Evolutionary conservation across 495 filamentous ascomycete genomes (phyloP).

Genomic region (Penicillium waksmanii): DNA sequence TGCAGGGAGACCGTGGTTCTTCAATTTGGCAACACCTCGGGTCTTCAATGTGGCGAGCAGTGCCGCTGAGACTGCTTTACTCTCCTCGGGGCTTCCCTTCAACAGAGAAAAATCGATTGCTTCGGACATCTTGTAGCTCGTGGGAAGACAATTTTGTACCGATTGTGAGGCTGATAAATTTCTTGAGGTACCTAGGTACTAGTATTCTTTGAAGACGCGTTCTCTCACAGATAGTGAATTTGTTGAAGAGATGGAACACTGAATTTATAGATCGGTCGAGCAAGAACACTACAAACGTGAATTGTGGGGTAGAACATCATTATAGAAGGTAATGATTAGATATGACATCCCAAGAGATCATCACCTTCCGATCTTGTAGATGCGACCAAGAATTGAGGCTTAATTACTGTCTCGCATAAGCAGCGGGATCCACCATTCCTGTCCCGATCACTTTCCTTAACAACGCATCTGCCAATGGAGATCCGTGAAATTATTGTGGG

Average conservation of each 20-base stretch:
- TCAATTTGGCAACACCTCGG: slow-evolving; percentile 29
- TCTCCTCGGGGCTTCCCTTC: slow-evolving; percentile 29
- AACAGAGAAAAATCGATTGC: slow-evolving; percentile 27
- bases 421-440: not conserved
- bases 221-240: not conserved
- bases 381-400: not conserved
- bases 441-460: not conserved
- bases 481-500: not conserved
- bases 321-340: slow-evolving; percentile 3
- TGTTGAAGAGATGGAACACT: not conserved
- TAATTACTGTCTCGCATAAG: not conserved
- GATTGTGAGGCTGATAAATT: not conserved
- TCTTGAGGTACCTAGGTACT: not conserved
- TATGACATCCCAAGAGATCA: not conserved
- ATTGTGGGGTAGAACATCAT: not conserved
- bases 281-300: not conserved
- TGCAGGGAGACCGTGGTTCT: slow-evolving; percentile 33
- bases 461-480: not conserved
- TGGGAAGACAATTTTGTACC: not conserved
- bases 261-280: not conserved
- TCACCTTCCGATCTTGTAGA: not conserved
- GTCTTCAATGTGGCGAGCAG: slow-evolving; percentile 27
- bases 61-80: slow-evolving; percentile 14
- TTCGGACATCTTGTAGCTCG: slow-evolving; percentile 16
- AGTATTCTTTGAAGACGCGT: not conserved